Evolutionary conservation across 176 grass and related monocot genomes (phyloP).

Genomic region (Stipa capillata): DNA sequence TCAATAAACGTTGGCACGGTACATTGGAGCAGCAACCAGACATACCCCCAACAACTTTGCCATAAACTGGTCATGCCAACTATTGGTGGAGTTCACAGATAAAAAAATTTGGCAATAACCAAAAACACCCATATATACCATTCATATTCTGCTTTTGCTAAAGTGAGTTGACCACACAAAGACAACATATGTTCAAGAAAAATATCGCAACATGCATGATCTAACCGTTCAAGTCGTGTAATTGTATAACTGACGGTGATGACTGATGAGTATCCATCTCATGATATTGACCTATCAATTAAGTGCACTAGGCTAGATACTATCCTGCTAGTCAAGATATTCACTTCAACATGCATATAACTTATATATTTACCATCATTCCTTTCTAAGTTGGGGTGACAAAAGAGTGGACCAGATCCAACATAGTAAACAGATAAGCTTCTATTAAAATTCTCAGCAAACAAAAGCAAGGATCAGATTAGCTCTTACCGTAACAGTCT

Average conservation of each 20-base stretch:
- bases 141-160: not conserved
- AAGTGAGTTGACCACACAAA: not conserved
- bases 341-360: not conserved
- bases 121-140: not conserved
- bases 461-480: not conserved
- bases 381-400: not conserved
- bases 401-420: not conserved
- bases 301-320: not conserved
- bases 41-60: not conserved
- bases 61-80: not conserved
- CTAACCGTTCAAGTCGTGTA: not conserved
- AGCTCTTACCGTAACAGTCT: slow-evolving; percentile 74
- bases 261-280: not conserved
- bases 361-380: not conserved
- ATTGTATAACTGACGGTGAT: not conserved
- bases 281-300: not conserved
- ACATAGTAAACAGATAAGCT: not conserved
- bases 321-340: not conserved
- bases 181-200: not conserved
- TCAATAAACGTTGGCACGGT: not conserved
- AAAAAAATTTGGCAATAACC: not conserved
- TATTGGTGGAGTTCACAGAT: not conserved
- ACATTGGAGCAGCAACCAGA: not conserved
- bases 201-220: not conserved
- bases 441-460: not conserved